Evolutionary conservation across 2,329 filamentous ascomycete species (phyloP).

Genomic region (Xylariaceae sp.): DNA sequence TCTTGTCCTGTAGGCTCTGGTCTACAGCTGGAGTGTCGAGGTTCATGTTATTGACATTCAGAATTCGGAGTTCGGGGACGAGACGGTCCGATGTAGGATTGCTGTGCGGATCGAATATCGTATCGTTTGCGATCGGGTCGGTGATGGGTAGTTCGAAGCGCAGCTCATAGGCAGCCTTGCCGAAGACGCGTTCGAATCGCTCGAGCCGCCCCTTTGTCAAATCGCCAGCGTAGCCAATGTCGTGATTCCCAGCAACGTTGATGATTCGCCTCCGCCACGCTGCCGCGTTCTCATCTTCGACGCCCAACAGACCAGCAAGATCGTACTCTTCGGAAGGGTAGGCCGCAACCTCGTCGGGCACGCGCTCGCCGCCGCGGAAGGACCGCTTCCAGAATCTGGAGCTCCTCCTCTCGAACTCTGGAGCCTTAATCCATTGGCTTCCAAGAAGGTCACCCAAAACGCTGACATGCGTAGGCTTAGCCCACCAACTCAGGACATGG

Average conservation of each 20-base stretch:
- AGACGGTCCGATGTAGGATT: slow-evolving; percentile 46
- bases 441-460: slow-evolving; percentile 90
- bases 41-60: slow-evolving; percentile 90
- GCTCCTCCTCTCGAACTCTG: slow-evolving; percentile 73
- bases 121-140: slow-evolving; percentile 34
- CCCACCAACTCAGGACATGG: slow-evolving; percentile 77
- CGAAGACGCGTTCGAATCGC: slow-evolving; percentile 81
- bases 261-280: slow-evolving; percentile 75
- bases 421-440: slow-evolving; percentile 88
- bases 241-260: slow-evolving; percentile 91
- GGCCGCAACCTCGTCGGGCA: slow-evolving; percentile 52
- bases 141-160: slow-evolving; percentile 59
- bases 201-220: slow-evolving; percentile 69
- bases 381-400: slow-evolving; percentile 76
- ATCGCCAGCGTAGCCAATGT: slow-evolving; percentile 94
- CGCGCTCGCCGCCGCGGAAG: slow-evolving; percentile 63
- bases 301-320: slow-evolving; percentile 45
- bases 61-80: slow-evolving; percentile 68
- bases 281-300: slow-evolving; percentile 40
- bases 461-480: slow-evolving; percentile 76
- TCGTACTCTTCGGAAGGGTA: slow-evolving; percentile 47
- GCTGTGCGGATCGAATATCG: slow-evolving; percentile 35
- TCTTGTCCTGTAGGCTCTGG: slow-evolving; percentile 64
- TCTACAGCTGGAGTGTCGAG: slow-evolving; percentile 77
- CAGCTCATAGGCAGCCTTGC: slow-evolving; percentile 86